Percentiles rank a stretch among this genome's conserved stretches.
These are phyloP conservation scores for Lentinula sp. DNA, from an alignment of 768 basidiomycete species.

Conservation along the genomic window DNA sequence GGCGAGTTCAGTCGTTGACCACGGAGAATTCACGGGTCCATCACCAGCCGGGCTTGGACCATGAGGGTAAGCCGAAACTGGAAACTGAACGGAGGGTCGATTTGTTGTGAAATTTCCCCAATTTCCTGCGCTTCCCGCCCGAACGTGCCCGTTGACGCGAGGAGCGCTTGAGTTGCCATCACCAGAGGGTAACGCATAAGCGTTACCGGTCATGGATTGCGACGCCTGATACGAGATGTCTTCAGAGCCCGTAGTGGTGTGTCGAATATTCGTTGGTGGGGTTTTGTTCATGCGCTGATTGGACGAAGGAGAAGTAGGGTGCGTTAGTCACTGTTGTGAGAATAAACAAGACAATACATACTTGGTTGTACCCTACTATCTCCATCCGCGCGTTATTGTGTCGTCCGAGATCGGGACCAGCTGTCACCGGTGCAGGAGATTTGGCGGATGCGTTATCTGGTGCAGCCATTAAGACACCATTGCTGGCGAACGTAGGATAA, in stretches of 20 bases:
- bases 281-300: slow-evolving; percentile 12
- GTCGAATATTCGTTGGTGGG: slow-evolving; percentile 45
- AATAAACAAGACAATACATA: slow-evolving; percentile 22
- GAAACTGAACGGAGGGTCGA: slow-evolving; percentile 24
- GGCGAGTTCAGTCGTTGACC: slow-evolving; percentile 49
- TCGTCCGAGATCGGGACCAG: slow-evolving; percentile 79
- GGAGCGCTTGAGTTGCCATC: slow-evolving; percentile 29
- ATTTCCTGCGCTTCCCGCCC: slow-evolving; percentile 77
- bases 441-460: slow-evolving; percentile 55
- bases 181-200: slow-evolving; percentile 36
- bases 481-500: slow-evolving; percentile 63
- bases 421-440: slow-evolving; percentile 77
- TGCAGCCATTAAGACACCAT: slow-evolving; percentile 51
- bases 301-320: background rate
- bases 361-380: slow-evolving; percentile 70
- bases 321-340: slow-evolving; percentile 4
- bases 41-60: slow-evolving; percentile 55
- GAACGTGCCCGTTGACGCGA: slow-evolving; percentile 61
- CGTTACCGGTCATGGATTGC: slow-evolving; percentile 26
- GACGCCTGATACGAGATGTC: slow-evolving; percentile 32
- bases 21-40: slow-evolving; percentile 49
- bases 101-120: slow-evolving; percentile 62
- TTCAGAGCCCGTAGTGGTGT: slow-evolving; percentile 75
- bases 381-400: slow-evolving; percentile 66
- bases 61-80: slow-evolving; percentile 47